Conservation (phyloP, 176 grass and related monocot genomes). For the Bothriochloa decipiens region DNA sequence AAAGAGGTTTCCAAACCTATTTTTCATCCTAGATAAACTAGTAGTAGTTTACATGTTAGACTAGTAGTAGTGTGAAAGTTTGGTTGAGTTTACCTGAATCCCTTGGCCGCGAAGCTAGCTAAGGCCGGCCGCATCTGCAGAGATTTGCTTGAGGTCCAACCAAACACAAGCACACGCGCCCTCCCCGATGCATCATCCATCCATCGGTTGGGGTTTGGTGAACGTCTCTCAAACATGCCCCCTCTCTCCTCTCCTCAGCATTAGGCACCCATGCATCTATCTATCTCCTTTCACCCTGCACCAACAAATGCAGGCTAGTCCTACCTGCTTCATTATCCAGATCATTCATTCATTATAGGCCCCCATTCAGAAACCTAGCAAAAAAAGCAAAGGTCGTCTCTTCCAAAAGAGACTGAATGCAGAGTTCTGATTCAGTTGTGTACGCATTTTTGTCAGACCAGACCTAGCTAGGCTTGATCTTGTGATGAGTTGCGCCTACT, state of each 20-base stretch:
- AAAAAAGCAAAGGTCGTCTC: background rate
- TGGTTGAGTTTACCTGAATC: constrained; percentile 44
- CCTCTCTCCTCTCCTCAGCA: too few relatives aligned
- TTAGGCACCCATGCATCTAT: background rate
- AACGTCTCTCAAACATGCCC: constrained; percentile 18
- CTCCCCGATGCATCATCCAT: too few relatives aligned
- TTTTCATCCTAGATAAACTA: background rate
- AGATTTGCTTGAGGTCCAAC: constrained; percentile 60
- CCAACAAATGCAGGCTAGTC: background rate
- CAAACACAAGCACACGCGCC: constrained; percentile 25
- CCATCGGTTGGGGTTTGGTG: constrained; percentile 56
- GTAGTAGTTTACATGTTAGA: background rate
- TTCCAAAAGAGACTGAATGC: background rate
- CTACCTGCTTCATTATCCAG: background rate
- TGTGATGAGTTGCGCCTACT: constrained; percentile 39
- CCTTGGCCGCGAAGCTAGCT: constrained; percentile 44
- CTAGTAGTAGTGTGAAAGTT: constrained; percentile 22
- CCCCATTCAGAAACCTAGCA: background rate
- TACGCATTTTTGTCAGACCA: background rate
- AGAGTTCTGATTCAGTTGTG: constrained; percentile 18
- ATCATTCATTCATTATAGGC: background rate
- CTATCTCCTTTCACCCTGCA: background rate
- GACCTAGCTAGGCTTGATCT: background rate
- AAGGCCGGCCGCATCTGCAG: background rate
- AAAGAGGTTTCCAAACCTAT: too few relatives aligned